phyloP scores from a whole-genome alignment of 768 basidiomycete genomes.

The Russula earlei region DNA sequence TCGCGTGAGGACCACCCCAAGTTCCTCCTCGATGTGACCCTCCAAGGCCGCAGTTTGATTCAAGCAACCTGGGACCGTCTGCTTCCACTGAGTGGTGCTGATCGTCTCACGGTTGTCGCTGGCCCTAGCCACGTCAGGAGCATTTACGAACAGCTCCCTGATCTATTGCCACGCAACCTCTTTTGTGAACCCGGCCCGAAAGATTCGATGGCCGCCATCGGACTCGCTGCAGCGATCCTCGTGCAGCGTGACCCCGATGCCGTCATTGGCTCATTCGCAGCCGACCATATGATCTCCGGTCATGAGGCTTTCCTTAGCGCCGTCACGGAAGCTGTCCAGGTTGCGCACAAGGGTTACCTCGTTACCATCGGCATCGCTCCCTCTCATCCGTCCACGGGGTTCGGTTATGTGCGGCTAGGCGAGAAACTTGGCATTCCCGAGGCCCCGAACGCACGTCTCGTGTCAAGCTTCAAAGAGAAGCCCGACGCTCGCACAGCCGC shows the following conservation, averaged over 20 bases:
- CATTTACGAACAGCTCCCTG: conserved; percentile 74
- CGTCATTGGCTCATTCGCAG: conserved; percentile 80
- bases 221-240: conserved; percentile 75
- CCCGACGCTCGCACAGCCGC: conserved; percentile 84
- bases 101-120: conserved; percentile 75
- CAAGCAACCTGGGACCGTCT: conserved; percentile 90
- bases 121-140: conserved; percentile 66
- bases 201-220: conserved; percentile 86
- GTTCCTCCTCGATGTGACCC: conserved; percentile 77
- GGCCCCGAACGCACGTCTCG: conserved; percentile 75
- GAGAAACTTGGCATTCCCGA: conserved; percentile 56
- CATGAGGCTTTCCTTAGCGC: conserved; percentile 82
- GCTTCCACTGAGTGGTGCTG: conserved; percentile 60
- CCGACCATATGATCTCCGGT: conserved; percentile 90
- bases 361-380: conserved; percentile 89
- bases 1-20: conserved; percentile 80
- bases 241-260: conserved; percentile 68
- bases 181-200: conserved; percentile 86
- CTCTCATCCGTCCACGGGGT: conserved; percentile 81
- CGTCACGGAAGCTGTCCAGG: conserved; percentile 76
- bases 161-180: conserved; percentile 56
- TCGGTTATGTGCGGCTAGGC: conserved; percentile 80
- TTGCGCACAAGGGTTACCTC: conserved; percentile 68
- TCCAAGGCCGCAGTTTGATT: conserved; percentile 78
- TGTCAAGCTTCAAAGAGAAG: conserved; percentile 85